Evolutionary conservation across 2,329 filamentous ascomycete species (phyloP).

Genomic region (Penicillium sp.): DNA sequence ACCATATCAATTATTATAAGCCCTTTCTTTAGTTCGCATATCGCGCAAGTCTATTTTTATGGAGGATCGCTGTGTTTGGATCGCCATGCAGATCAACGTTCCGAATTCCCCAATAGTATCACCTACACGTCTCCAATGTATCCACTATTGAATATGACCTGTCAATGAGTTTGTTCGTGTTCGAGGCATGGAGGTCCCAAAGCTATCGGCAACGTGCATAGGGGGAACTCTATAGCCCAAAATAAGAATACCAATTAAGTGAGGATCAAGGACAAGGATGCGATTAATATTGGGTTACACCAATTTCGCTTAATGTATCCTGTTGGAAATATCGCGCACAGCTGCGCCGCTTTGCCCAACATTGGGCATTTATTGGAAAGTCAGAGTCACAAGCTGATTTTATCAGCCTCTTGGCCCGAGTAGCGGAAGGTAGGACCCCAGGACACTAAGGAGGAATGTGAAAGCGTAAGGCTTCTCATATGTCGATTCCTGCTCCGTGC

Average conservation of each 20-base stretch:
- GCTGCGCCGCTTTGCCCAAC: neutral
- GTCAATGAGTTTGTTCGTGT: slow-evolving; percentile 9
- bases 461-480: neutral
- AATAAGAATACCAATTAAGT: neutral
- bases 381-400: neutral
- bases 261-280: neutral
- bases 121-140: neutral
- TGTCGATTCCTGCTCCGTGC: neutral
- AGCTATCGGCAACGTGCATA: slow-evolving; percentile 15
- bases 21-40: neutral
- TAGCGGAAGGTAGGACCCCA: neutral
- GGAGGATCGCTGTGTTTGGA: neutral
- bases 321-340: neutral
- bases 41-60: neutral
- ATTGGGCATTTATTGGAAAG: neutral
- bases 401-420: neutral
- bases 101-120: slow-evolving; percentile 7
- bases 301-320: slow-evolving; percentile 5
- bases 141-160: slow-evolving; percentile 16
- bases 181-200: slow-evolving; percentile 4
- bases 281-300: neutral
- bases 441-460: slow-evolving; percentile 2
- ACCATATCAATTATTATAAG: neutral
- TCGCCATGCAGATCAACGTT: slow-evolving; percentile 14
- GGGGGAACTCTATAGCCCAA: neutral